Percentiles rank a stretch among this genome's conserved stretches.
Conservation (phyloP, 2,329 filamentous ascomycete genomes). For the Ophiostoma sp. region DNA sequence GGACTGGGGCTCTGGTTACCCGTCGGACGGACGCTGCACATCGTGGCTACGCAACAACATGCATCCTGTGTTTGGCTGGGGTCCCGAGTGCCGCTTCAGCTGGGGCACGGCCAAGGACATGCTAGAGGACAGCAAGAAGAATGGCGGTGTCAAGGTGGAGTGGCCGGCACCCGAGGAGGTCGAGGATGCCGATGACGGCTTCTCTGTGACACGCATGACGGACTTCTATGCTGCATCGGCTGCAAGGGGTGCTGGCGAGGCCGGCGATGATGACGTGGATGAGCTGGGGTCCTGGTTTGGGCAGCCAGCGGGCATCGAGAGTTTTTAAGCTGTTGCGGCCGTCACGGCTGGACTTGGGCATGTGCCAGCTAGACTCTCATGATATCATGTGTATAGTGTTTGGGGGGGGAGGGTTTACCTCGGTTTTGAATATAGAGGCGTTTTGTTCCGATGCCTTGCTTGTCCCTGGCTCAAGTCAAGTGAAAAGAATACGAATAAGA, state of each 20-base stretch:
- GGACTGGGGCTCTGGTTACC: constrained; percentile 89
- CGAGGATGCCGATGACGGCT: constrained; percentile 52
- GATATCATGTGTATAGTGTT: not conserved
- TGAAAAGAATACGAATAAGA: no score
- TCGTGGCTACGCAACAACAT: constrained; percentile 79
- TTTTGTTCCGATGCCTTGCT: no score
- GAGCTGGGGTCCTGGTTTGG: constrained; percentile 83
- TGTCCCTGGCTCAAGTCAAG: no score
- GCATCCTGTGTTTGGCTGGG: constrained; percentile 94
- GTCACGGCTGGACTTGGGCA: not conserved
- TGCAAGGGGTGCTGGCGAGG: constrained; percentile 36
- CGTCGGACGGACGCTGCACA: constrained; percentile 75
- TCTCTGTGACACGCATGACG: constrained; percentile 62
- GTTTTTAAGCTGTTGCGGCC: constrained; percentile 49
- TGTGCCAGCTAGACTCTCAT: not conserved
- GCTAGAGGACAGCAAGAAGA: constrained; percentile 55
- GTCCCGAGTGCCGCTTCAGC: constrained; percentile 84
- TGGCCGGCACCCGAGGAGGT: constrained; percentile 56
- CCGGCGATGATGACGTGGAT: constrained; percentile 45
- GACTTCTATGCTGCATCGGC: constrained; percentile 58
- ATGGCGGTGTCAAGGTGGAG: constrained; percentile 62
- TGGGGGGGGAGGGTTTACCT: no score
- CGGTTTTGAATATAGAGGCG: no score
- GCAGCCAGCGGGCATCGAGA: constrained; percentile 59
- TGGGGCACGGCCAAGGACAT: constrained; percentile 95